Conservation (phyloP, 148 eudicot species). For the Rhododendron simsii region DNA sequence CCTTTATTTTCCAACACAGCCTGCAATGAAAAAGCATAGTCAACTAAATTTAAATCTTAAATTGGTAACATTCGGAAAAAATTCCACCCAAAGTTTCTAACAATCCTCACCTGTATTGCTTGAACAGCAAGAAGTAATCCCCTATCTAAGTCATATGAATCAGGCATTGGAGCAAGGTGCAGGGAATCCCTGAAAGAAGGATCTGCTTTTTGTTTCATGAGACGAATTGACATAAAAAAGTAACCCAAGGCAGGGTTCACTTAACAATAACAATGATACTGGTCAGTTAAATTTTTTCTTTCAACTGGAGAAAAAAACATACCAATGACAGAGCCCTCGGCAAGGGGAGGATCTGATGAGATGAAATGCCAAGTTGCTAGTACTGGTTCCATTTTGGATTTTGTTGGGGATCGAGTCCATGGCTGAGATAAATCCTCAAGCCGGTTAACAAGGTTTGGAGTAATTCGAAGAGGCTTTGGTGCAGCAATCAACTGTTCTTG, state of each 20-base stretch:
- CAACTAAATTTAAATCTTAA: not conserved
- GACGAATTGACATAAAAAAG: slow-evolving; percentile 35
- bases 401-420: slow-evolving; percentile 98
- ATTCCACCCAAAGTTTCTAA: not conserved
- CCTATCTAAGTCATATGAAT: slow-evolving; percentile 94
- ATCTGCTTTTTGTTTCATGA: slow-evolving; percentile 86
- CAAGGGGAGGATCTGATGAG: slow-evolving; percentile 46
- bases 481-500: slow-evolving; percentile 63
- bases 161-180: slow-evolving; percentile 99
- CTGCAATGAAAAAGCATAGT: slow-evolving; percentile 33
- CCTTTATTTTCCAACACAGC: slow-evolving; percentile 92
- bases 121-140: slow-evolving; percentile 98
- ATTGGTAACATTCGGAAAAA: not conserved
- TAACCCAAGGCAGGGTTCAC: slow-evolving; percentile 9
- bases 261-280: not conserved
- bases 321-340: slow-evolving; percentile 56
- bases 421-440: slow-evolving; percentile 97
- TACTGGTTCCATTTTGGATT: slow-evolving; percentile 87
- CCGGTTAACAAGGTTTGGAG: slow-evolving; percentile 66
- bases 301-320: slow-evolving; percentile 21
- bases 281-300: not conserved
- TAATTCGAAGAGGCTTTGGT: slow-evolving; percentile 84
- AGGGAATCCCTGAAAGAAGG: slow-evolving; percentile 79
- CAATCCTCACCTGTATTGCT: slow-evolving; percentile 74
- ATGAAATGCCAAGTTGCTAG: slow-evolving; percentile 88